These are phyloP conservation scores for Penicillium canariense DNA, from an alignment of 495 filamentous ascomycete species.

Conservation along the genomic window DNA sequence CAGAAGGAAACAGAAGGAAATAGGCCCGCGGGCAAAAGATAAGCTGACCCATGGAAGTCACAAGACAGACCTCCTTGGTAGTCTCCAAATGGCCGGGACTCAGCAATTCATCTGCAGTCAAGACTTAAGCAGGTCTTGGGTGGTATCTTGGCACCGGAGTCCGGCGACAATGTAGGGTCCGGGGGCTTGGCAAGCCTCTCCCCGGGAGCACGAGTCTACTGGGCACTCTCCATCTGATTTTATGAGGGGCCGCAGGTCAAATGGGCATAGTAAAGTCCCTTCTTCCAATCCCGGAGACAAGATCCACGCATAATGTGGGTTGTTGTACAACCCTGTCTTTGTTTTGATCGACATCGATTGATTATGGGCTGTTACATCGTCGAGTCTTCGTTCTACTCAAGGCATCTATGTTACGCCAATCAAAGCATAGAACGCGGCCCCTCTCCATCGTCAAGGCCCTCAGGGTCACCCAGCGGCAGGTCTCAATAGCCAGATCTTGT, in stretches of 20 bases:
- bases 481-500: slow-evolving; percentile 1
- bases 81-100: slow-evolving; percentile 8
- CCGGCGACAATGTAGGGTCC: slow-evolving; percentile 12
- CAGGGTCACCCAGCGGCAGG: background rate
- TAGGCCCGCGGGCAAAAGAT: too few relatives aligned
- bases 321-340: background rate
- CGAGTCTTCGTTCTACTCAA: slow-evolving; percentile 1
- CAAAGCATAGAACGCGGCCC: background rate
- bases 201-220: background rate
- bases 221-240: background rate
- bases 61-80: too few relatives aligned
- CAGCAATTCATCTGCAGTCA: slow-evolving; percentile 9
- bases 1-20: too few relatives aligned
- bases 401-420: background rate
- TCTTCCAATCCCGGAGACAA: background rate
- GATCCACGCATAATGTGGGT: background rate
- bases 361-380: slow-evolving; percentile 10
- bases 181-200: slow-evolving; percentile 13
- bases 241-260: background rate
- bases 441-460: background rate
- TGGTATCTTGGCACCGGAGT: slow-evolving; percentile 29
- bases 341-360: background rate
- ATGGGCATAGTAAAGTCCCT: background rate
- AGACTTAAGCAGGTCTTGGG: slow-evolving; percentile 18
- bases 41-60: too few relatives aligned